Conservation (phyloP, 306 rosid species). For the Arachis hypogaea region DNA sequence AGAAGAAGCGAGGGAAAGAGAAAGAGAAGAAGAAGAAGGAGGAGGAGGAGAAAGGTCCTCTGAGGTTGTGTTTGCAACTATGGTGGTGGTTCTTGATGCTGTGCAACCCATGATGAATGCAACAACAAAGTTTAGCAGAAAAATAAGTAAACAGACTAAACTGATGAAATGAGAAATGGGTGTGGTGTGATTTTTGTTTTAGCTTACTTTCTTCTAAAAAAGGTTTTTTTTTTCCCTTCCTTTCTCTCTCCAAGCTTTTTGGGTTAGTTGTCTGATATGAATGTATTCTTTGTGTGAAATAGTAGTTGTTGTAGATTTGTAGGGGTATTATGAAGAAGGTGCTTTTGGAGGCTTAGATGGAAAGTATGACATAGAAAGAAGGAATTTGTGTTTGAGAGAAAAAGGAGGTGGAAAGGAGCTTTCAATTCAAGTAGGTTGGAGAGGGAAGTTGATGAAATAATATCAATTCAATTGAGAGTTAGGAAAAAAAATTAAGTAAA, state of each 20-base stretch:
- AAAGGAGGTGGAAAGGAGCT: constrained; percentile 48
- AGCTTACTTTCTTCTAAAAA: constrained; percentile 29
- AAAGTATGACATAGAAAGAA: constrained; percentile 40
- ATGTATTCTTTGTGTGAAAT: constrained; percentile 24
- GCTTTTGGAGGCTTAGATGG: constrained; percentile 41
- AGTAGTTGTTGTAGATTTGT: constrained; percentile 31
- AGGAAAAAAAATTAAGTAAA: not conserved
- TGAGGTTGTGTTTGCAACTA: constrained; percentile 44
- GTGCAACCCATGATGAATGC: constrained; percentile 80
- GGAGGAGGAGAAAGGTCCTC: constrained; percentile 39
- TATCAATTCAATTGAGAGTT: constrained; percentile 37
- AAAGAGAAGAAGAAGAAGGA: constrained; percentile 10
- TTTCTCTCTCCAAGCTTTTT: constrained; percentile 28
- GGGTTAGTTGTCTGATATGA: constrained; percentile 21
- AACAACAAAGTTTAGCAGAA: not conserved
- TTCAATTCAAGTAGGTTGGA: constrained; percentile 53
- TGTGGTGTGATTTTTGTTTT: not conserved
- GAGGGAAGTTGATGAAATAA: constrained; percentile 40
- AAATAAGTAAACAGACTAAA: too few relatives aligned
- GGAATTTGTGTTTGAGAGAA: constrained; percentile 9
- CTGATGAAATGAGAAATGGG: not conserved
- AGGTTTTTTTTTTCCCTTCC: constrained; percentile 1
- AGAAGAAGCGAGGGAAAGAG: not conserved
- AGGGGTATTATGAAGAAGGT: constrained; percentile 15
- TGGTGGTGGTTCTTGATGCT: constrained; percentile 67